Base-by-base conservation (phyloP, 73 alveolate species). In the Paraurostyla sp. region DNA sequence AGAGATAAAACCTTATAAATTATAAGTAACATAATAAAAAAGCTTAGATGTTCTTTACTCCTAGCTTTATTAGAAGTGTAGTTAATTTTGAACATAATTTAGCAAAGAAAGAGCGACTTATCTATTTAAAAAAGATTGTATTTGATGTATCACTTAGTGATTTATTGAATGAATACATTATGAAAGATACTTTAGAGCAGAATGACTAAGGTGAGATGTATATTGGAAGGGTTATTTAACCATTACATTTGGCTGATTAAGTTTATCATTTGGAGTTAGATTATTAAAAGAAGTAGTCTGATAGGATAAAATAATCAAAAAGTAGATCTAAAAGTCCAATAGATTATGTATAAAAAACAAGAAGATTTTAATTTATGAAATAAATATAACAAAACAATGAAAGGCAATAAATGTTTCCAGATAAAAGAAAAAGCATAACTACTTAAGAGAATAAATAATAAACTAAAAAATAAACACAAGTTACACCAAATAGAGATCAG, bases 221-320 rank as follows among this genome's bases (percentile, higher is more conserved):
- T 65, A 4, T 23, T 65, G 82, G 82, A 0, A 65, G 82, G 25
- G 82, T 65, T 30, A 65, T 65, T 38, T 56, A 65, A 40, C 82
- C 58, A 11, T 30, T 38, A 2, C 82, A 65, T 40, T 65, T 65
- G 6, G 82, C 41, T 38, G 82, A 65, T 40, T 9, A 65, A 38
- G 36, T 65, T 9, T 65, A 16, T 65, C 82, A 65, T 38, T 3
- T 65, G 1, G 82, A 65, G 46, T 40, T 65, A 7, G 82, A 65
- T 22, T 38, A 38, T 7, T 1, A 1, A 1, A 32, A 65, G 25
- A 6, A 65, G 49, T 3, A 6, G 9, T 59, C 7, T 4, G 9
- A 13, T 38, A 65, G 20, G 46, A 65, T 18, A 65, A 35, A 6
- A 22, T 38, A 16, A 35, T 65, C 82, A 38, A 65, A 27, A 27